Percentiles rank a stretch among this genome's conserved stretches.
These are phyloP conservation scores for Phialocephala subalpina DNA, from an alignment of 2,329 filamentous ascomycete genomes.

Conservation along the genomic window DNA sequence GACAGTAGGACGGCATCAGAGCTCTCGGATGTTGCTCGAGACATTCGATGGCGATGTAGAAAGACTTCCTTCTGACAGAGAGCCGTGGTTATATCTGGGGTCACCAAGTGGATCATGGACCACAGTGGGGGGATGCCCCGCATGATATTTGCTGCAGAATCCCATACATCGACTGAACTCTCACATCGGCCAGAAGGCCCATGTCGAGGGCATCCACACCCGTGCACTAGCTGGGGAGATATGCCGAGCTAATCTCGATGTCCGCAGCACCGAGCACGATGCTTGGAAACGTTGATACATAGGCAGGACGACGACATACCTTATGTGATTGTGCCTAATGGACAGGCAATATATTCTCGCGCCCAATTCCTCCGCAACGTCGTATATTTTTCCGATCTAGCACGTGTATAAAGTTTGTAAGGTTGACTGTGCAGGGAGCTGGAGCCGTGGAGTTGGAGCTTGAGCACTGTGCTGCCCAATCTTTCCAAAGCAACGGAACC, in stretches of 20 bases:
- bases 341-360: constrained; percentile 13
- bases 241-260: constrained; percentile 31
- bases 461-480: constrained; percentile 1
- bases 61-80: constrained; percentile 11
- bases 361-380: constrained; percentile 20
- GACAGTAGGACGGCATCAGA: constrained; percentile 79
- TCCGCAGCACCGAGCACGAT: constrained; percentile 35
- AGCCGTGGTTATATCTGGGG: constrained; percentile 39
- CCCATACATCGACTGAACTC: constrained; percentile 29
- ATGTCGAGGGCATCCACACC: constrained; percentile 36
- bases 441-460: constrained; percentile 10
- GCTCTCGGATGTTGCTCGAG: constrained; percentile 5
- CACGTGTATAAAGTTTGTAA: neutral
- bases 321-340: constrained; percentile 22
- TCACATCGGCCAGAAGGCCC: constrained; percentile 39
- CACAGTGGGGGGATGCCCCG: constrained; percentile 36
- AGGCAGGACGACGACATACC: constrained; percentile 21
- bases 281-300: constrained; percentile 20
- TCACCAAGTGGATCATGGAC: constrained; percentile 18
- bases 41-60: constrained; percentile 1
- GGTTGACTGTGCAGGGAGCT: neutral
- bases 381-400: constrained; percentile 13
- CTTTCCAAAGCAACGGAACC: neutral
- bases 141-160: constrained; percentile 30
- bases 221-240: constrained; percentile 33